Evolutionary conservation across 2,329 filamentous ascomycete species (phyloP).

Genomic region (Epichloe scottii): DNA sequence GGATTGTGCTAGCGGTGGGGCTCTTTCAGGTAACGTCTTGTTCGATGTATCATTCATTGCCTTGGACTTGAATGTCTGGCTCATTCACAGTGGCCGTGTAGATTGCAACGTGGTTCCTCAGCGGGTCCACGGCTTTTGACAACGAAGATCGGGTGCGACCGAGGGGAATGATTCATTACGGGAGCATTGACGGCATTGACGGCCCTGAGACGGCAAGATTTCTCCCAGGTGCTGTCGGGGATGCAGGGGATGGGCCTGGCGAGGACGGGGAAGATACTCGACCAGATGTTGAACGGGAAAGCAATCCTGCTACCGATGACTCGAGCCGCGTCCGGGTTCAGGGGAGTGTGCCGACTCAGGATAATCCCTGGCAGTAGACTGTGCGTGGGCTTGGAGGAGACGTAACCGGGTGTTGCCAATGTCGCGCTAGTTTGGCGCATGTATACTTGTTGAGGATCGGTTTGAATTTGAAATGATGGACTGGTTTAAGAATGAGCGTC

Average conservation of each 20-base stretch:
- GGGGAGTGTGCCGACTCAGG: not conserved
- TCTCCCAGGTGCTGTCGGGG: constrained; percentile 2
- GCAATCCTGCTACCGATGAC: not conserved
- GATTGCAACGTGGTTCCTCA: constrained; percentile 1
- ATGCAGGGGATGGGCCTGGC: not conserved
- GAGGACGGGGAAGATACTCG: not conserved
- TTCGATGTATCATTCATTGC: not conserved
- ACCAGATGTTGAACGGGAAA: not conserved
- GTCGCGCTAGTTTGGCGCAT: too few species aligned
- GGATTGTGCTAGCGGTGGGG: constrained; percentile 35
- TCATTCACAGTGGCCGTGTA: not conserved
- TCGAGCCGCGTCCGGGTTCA: not conserved
- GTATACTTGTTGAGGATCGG: too few species aligned
- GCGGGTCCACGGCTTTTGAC: not conserved
- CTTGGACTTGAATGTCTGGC: not conserved
- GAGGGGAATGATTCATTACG: constrained; percentile 1
- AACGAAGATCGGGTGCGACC: not conserved
- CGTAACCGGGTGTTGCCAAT: too few species aligned
- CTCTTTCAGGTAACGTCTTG: constrained; percentile 30
- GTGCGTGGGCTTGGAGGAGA: not conserved
- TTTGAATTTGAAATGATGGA: too few species aligned
- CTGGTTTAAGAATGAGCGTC: too few species aligned
- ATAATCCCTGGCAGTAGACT: not conserved
- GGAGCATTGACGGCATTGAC: not conserved
- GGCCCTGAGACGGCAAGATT: not conserved